These are phyloP conservation scores for Aspergillus ruber DNA, from an alignment of 2,329 filamentous ascomycete species.

Conservation along the genomic window DNA sequence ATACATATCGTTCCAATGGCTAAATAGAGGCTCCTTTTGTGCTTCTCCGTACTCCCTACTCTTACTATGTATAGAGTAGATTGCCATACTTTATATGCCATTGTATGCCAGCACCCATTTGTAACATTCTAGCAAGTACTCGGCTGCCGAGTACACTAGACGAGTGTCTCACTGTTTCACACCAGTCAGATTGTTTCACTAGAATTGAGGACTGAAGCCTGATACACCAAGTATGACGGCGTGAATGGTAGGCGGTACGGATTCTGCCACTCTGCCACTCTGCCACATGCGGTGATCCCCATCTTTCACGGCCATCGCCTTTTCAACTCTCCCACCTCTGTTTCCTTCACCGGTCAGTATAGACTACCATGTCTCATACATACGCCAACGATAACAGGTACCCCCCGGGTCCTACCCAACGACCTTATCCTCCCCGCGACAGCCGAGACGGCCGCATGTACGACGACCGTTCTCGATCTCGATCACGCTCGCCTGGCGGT, in stretches of 20 bases:
- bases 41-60: too few species aligned
- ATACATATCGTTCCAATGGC: too few species aligned
- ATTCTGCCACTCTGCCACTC: conserved; percentile 16
- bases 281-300: neutral
- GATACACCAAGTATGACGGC: neutral
- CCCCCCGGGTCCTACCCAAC: conserved; percentile 13
- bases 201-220: too few species aligned
- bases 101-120: too few species aligned
- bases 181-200: too few species aligned
- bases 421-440: conserved; percentile 23
- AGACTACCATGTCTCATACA: conserved; percentile 22
- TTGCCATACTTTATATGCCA: too few species aligned
- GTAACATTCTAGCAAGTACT: too few species aligned
- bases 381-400: conserved; percentile 22
- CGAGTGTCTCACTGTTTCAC: too few species aligned
- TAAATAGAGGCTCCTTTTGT: too few species aligned
- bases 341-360: conserved; percentile 5
- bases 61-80: too few species aligned
- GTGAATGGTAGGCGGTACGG: conserved; percentile 8
- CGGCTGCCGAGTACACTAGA: too few species aligned
- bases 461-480: conserved; percentile 38
- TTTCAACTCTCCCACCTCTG: conserved; percentile 1
- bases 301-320: neutral
- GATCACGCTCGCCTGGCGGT: conserved; percentile 39
- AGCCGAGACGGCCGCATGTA: conserved; percentile 42